Evolutionary conservation across 192 early-diverging fungal genomes (phyloP), one percentile per base, ranked within the genome.

Genomic region (Oehlia diaphana): DNA sequence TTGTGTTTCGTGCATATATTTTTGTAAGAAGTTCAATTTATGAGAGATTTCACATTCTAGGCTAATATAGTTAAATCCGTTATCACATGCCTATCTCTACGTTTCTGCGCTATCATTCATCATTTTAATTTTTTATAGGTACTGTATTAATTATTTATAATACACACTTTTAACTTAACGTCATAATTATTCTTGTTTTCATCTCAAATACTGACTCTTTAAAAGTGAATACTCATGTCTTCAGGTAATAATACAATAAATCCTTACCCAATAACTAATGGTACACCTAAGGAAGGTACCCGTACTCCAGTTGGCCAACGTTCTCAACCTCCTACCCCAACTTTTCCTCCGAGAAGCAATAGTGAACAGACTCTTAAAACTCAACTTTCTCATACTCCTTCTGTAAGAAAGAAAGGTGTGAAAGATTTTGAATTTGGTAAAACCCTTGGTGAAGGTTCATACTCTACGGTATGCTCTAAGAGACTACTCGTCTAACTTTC

Each of bases 391-490:
- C 47, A 72, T 19, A 28, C 71, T 12, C 26, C 77, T 10, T 72
- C 86, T 35, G 77, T 83, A 21, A 91, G 91, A 65, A 94, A 94
- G 75, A 92, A 96, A 9, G 88, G 82, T 4, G 92, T 94, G 2
- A 86, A 81, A 10, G 97, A 99, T 80, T 99, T 97, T 86, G 88
- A 90, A 28, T 96, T 97, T 81, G 95, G 93, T 10, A 83, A 88
- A 69, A 88, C 91, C 1, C 84, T 99, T 23, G 98, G 98, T 73
- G 96, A 98, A 87, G 98, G 98, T 64, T 94, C 93, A 26, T 99
- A 97, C 84, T 98, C 98, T 12, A 96, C 98, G 1, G 95, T 91
- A 88, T 79, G 81, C 21, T 39, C 14, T 9, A 16, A 5, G 16
- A 19, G 50, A 53, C 16, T 42, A 42, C 39, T 5, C 6, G 39